Conservation (phyloP, 1,139 yeast species). For the Pichia sp. region DNA sequence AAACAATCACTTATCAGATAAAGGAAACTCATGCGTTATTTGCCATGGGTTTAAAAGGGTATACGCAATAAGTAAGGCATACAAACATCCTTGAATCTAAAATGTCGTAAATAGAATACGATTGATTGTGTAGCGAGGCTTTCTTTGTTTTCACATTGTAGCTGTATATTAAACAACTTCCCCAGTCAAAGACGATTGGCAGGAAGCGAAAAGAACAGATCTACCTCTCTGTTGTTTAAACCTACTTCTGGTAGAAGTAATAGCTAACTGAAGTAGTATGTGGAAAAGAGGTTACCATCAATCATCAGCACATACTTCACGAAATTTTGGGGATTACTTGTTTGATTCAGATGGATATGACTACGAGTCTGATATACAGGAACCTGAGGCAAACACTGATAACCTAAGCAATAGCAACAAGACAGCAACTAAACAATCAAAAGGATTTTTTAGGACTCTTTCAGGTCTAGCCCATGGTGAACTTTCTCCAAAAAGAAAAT, state of each 20-base stretch:
- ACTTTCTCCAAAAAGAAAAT: constrained; percentile 10
- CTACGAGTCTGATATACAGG: constrained; percentile 8
- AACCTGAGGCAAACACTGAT: not conserved
- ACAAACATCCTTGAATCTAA: too few species aligned
- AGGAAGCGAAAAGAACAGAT: too few species aligned
- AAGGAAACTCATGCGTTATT: constrained; percentile 80
- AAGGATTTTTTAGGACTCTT: constrained; percentile 11
- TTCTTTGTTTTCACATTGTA: too few species aligned
- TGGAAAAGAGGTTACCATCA: constrained; percentile 25
- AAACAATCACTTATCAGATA: constrained; percentile 46
- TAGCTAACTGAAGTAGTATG: constrained; percentile 15
- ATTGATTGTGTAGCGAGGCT: too few species aligned
- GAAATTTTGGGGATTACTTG: constrained; percentile 12
- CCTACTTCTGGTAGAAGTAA: too few species aligned
- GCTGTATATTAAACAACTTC: too few species aligned
- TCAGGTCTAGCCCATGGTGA: constrained; percentile 10
- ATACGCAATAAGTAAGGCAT: constrained; percentile 8
- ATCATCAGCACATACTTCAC: constrained; percentile 14
- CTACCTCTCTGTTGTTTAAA: too few species aligned
- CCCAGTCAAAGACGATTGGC: too few species aligned
- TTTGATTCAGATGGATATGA: constrained; percentile 12
- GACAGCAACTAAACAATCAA: not conserved
- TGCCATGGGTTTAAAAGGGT: constrained; percentile 33
- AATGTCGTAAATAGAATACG: too few species aligned
- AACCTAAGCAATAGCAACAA: not conserved